phyloP scores from a whole-genome alignment of 2,329 filamentous ascomycete genomes.

The Tolypocladium pustulatum region DNA sequence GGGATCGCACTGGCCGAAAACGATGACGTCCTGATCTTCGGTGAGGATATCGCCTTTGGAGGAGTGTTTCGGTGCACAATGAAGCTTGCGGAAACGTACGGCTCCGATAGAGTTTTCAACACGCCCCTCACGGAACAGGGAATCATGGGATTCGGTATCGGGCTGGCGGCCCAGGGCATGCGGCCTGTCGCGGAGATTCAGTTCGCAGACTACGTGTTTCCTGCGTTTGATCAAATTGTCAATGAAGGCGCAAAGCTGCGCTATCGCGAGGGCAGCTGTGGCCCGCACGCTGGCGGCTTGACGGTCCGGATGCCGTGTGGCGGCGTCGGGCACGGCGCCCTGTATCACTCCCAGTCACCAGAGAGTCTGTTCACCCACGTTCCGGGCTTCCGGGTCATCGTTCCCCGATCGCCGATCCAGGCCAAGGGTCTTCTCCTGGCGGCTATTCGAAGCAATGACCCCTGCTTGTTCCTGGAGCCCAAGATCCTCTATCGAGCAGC shows the following conservation, averaged over 20 bases:
- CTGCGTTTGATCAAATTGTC: slow-evolving; percentile 87
- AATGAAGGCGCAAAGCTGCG: slow-evolving; percentile 87
- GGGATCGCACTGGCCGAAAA: slow-evolving; percentile 73
- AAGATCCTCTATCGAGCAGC: slow-evolving; percentile 88
- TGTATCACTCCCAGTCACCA: slow-evolving; percentile 84
- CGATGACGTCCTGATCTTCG: slow-evolving; percentile 81
- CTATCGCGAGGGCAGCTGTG: slow-evolving; percentile 56
- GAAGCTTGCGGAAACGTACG: slow-evolving; percentile 80
- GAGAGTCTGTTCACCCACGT: slow-evolving; percentile 83
- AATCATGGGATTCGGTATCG: slow-evolving; percentile 87
- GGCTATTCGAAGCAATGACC: slow-evolving; percentile 71
- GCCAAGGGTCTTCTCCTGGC: slow-evolving; percentile 78
- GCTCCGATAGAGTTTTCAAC: slow-evolving; percentile 86
- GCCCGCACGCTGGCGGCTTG: slow-evolving; percentile 59
- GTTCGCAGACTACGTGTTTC: slow-evolving; percentile 90
- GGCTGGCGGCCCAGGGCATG: slow-evolving; percentile 83
- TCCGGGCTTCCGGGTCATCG: slow-evolving; percentile 73
- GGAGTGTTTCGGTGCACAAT: slow-evolving; percentile 93
- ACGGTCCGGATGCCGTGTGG: slow-evolving; percentile 87
- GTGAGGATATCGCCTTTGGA: slow-evolving; percentile 94
- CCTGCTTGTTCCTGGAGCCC: slow-evolving; percentile 87
- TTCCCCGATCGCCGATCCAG: slow-evolving; percentile 76
- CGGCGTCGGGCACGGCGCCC: slow-evolving; percentile 76
- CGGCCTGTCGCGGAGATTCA: slow-evolving; percentile 89
- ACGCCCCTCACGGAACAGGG: slow-evolving; percentile 91